Evolutionary conservation across 2,329 filamentous ascomycete species (phyloP).

Genomic region (Paecilomyces sp.): DNA sequence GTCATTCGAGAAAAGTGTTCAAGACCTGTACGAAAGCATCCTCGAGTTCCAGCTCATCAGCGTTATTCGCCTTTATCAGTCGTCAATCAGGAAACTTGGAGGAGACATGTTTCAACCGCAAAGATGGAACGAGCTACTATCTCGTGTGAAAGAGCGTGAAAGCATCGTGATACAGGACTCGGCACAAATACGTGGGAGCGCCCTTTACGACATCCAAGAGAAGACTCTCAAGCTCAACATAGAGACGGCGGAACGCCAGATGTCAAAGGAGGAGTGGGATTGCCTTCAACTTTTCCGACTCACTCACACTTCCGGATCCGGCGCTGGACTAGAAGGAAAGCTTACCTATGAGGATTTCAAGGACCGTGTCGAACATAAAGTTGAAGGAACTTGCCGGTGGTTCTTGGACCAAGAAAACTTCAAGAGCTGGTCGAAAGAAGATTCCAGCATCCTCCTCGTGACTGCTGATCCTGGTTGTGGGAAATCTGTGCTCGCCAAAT

Average conservation of each 20-base stretch:
- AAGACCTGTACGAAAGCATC: background rate
- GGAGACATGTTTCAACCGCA: background rate
- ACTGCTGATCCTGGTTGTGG: constrained; percentile 6
- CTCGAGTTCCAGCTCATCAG: background rate
- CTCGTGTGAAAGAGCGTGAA: background rate
- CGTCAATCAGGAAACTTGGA: background rate
- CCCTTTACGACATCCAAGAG: background rate
- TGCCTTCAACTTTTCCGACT: constrained; percentile 4
- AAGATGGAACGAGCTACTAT: background rate
- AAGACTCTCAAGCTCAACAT: background rate
- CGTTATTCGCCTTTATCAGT: background rate
- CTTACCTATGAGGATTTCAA: constrained; percentile 4
- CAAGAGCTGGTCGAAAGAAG: constrained; percentile 4
- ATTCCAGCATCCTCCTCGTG: constrained; percentile 1
- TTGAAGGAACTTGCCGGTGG: constrained; percentile 21
- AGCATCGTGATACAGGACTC: background rate
- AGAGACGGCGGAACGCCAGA: background rate
- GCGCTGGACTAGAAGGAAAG: background rate
- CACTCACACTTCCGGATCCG: background rate
- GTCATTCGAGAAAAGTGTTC: background rate
- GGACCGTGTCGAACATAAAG: constrained; percentile 21
- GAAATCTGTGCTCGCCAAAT: constrained; percentile 19
- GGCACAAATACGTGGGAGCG: background rate
- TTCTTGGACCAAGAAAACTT: constrained; percentile 11
- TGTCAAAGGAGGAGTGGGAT: constrained; percentile 1